Conservation (phyloP, 495 filamentous ascomycete species). For the Penicillium alfredii region DNA sequence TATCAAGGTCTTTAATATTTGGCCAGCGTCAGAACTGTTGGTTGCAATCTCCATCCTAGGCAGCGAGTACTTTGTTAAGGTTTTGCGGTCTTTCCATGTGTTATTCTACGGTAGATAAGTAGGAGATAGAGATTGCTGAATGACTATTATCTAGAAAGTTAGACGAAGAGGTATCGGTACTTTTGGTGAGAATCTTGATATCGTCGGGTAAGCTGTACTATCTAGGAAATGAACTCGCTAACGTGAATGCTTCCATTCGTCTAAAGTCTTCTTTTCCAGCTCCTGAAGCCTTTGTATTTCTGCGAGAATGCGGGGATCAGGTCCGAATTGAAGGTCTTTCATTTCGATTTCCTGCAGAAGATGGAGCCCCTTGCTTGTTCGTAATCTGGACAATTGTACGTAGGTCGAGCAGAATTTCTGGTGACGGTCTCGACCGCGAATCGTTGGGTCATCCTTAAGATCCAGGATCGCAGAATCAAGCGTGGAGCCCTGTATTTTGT, state of each 20-base stretch:
- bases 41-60: too few species aligned
- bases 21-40: too few species aligned
- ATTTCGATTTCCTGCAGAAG: conserved; percentile 6
- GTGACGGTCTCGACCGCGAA: conserved; percentile 6
- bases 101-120: too few species aligned
- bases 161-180: too few species aligned
- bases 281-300: conserved; percentile 4
- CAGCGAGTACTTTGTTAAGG: too few species aligned
- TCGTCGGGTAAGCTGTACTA: background rate
- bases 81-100: too few species aligned
- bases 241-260: too few species aligned
- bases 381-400: conserved; percentile 4
- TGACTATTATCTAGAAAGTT: too few species aligned
- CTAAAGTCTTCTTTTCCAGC: conserved; percentile 1
- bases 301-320: conserved; percentile 2
- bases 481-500: conserved; percentile 1
- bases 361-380: conserved; percentile 1
- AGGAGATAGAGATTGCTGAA: too few species aligned
- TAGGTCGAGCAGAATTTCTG: conserved; percentile 4
- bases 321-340: conserved; percentile 1
- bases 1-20: background rate
- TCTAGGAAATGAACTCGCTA: background rate
- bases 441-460: conserved; percentile 3
- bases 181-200: background rate
- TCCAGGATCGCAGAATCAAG: background rate